A percentile compares a stretch with the other conserved stretches of the same genome.
Conservation (phyloP, 2,329 filamentous ascomycete genomes). For the Ophiostoma himal-ulmi region DNA sequence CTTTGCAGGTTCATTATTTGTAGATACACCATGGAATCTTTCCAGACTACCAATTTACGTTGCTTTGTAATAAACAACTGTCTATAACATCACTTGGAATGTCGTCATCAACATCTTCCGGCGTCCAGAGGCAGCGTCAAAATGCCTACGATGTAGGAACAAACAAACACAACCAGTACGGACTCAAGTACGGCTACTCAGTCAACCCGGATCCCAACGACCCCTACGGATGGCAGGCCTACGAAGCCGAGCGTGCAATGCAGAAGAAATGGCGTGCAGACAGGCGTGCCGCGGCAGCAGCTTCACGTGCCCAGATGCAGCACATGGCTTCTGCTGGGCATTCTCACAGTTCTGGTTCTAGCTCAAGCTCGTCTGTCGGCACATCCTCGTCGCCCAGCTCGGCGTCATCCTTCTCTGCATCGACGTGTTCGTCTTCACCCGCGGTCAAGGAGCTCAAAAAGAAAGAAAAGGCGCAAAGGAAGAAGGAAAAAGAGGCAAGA, state of each 20-base stretch:
- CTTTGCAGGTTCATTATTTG: neutral
- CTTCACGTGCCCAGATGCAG: neutral
- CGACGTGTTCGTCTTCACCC: neutral
- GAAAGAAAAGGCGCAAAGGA: neutral
- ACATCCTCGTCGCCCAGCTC: neutral
- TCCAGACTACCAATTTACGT: neutral
- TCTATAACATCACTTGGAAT: neutral
- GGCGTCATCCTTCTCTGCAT: neutral
- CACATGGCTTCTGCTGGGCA: neutral
- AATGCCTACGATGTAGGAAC: slow-evolving; percentile 15
- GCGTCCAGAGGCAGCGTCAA: neutral
- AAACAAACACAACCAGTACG: slow-evolving; percentile 20
- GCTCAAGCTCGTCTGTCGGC: neutral
- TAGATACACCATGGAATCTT: neutral
- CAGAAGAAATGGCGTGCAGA: slow-evolving; percentile 12
- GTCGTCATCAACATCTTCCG: neutral
- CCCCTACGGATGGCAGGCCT: slow-evolving; percentile 19
- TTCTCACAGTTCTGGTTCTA: neutral
- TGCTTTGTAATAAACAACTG: neutral
- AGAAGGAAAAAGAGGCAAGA: neutral
- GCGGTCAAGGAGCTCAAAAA: neutral
- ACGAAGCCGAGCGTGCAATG: slow-evolving; percentile 14
- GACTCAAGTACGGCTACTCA: slow-evolving; percentile 17
- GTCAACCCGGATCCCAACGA: slow-evolving; percentile 16
- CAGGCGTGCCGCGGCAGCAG: neutral